Base-by-base conservation (phyloP, 345 rosid species). In the Microcos paniculata region DNA sequence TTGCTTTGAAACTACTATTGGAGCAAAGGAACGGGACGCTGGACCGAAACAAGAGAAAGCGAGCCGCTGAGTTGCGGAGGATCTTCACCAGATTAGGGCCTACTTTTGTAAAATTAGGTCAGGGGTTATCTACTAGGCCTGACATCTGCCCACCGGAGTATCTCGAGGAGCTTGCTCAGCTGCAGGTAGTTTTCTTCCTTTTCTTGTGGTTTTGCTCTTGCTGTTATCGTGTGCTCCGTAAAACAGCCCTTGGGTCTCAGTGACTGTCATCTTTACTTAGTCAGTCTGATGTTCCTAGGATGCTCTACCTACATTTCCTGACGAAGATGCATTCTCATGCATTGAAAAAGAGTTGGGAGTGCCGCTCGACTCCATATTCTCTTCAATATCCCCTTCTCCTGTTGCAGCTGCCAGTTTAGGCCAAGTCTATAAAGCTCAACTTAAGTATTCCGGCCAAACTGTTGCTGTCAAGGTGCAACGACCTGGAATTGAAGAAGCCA, bases 391-490 rank as follows among this genome's bases (percentile, higher is more conserved):
- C 14, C 85, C 96, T 0, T 88, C 96, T 81, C 99, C 99, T 6
- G 87, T 90, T 76, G 98, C 98, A 1, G 98, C 99, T 12, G 98
- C 99, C 64, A 96, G 99, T 84, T 86, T 93, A 33, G 99, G 98
- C 68, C 99, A 93, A 82, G 99, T 96, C 56, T 96, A 96, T 83
- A 96, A 96, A 85, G 99, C 99, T 43, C 91, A 84, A 73, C 88
- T 96, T 68, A 89, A 84, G 76, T 84, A 88, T 71, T 90, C 97
- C 42, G 94, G 90, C 49, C 92, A 93, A 72, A 76, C 78, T 46
- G 98, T 93, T 75, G 99, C 98, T 61, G 99, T 93, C 18, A 93
- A 96, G 88, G 97, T 93, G 76, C 99, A 96, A 81, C 90, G 98
- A 71, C 98, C 96, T 38, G 92, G 92, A 31, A 93, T 93, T 21